Conservation (phyloP, 2,329 filamentous ascomycete genomes). For the Trichoderma sp. region DNA sequence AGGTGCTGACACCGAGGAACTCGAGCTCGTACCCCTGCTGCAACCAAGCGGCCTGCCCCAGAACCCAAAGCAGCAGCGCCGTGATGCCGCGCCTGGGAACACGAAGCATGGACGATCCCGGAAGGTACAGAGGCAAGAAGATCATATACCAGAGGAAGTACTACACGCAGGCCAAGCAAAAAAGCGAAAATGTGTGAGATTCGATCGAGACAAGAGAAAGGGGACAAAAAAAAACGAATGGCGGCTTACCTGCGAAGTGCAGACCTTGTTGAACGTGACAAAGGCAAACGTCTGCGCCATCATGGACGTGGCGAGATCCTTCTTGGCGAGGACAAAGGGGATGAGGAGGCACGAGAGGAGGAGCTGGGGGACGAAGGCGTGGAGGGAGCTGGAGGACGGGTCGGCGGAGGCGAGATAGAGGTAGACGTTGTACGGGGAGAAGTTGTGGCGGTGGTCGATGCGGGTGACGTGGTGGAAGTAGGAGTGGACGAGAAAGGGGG, state of each 20-base stretch:
- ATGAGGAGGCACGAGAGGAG: conserved; percentile 77
- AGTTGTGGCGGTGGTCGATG: conserved; percentile 97
- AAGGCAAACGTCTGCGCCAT: conserved; percentile 96
- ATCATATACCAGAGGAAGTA: conserved; percentile 99
- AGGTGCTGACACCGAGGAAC: conserved; percentile 79
- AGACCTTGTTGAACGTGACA: conserved; percentile 98
- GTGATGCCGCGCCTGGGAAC: conserved; percentile 62
- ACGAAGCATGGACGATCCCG: conserved; percentile 70
- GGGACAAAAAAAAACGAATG: not conserved
- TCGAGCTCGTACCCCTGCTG: conserved; percentile 76
- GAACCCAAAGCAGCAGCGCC: conserved; percentile 72
- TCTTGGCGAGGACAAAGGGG: conserved; percentile 75
- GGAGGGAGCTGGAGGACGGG: conserved; percentile 45
- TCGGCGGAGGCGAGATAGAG: conserved; percentile 81
- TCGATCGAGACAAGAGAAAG: not conserved
- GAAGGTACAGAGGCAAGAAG: conserved; percentile 88
- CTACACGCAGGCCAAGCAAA: conserved; percentile 47
- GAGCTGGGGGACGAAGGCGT: conserved; percentile 85
- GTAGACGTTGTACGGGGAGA: conserved; percentile 92
- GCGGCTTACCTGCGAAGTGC: conserved; percentile 82
- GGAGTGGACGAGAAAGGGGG: conserved; percentile 82
- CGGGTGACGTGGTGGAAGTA: conserved; percentile 91
- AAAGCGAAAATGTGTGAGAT: not conserved
- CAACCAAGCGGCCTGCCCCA: conserved; percentile 74
- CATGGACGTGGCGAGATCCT: conserved; percentile 80